Evolutionary conservation across 306 rosid species (phyloP).

Genomic region (Medicago arabica): DNA sequence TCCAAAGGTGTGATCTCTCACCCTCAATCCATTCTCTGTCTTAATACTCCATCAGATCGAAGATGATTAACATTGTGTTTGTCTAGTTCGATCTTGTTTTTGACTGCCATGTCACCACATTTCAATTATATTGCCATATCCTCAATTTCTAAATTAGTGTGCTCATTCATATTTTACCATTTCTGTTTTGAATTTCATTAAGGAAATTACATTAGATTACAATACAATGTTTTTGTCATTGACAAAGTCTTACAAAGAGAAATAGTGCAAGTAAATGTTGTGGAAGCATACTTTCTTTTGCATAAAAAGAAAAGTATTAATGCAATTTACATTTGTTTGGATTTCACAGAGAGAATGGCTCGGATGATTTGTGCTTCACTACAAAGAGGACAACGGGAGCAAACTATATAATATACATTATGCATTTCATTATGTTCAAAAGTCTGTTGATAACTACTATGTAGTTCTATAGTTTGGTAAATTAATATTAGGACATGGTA

Average conservation of each 20-base stretch:
- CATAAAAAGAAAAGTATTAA: no score
- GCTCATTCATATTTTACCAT: no score
- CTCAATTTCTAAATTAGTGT: neutral
- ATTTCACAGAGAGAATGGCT: neutral
- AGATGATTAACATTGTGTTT: neutral
- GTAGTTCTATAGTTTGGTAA: no score
- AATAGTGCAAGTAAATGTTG: neutral
- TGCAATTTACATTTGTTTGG: no score
- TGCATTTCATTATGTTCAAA: no score
- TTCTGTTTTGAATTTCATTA: neutral
- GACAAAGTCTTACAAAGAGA: no score
- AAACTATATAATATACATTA: no score
- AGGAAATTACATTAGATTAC: neutral
- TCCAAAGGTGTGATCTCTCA: no score
- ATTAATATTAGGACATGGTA: neutral
- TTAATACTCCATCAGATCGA: no score
- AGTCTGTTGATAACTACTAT: no score
- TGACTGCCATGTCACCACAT: neutral
- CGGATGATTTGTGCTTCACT: neutral
- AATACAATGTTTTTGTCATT: no score
- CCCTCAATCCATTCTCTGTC: no score
- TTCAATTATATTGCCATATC: neutral
- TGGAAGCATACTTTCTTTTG: neutral
- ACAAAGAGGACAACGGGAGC: neutral
- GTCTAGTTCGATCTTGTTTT: neutral